These are phyloP conservation scores for Kurtzmaniella cleridarum DNA, from an alignment of 805 yeast species.

Conservation along the genomic window DNA sequence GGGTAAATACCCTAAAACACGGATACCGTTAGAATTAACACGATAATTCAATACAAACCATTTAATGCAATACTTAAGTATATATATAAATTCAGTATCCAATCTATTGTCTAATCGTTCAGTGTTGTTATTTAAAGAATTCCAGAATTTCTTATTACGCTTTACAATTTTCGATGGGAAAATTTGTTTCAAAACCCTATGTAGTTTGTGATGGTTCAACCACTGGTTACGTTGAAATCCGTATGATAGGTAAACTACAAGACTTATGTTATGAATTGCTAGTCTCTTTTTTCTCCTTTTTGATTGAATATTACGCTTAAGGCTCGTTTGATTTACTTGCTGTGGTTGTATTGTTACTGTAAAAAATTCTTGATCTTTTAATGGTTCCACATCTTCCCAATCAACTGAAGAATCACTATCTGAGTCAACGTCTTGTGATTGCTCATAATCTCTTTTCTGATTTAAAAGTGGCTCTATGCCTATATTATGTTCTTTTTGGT, in stretches of 20 bases:
- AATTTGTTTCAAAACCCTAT: conserved; percentile 16
- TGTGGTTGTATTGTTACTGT: neutral
- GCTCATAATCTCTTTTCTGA: too few relatives aligned
- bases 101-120: neutral
- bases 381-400: conserved; percentile 14
- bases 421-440: too few relatives aligned
- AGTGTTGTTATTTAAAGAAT: conserved; percentile 2
- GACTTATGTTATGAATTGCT: conserved; percentile 16
- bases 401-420: conserved; percentile 7
- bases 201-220: conserved; percentile 14
- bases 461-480: too few relatives aligned
- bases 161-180: conserved; percentile 17
- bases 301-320: neutral
- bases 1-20: conserved; percentile 25
- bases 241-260: conserved; percentile 18
- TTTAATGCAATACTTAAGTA: conserved; percentile 26
- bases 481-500: too few relatives aligned
- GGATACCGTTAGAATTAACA: conserved; percentile 22
- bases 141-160: conserved; percentile 14
- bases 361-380: conserved; percentile 2
- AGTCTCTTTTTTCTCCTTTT: conserved; percentile 5
- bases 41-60: conserved; percentile 30
- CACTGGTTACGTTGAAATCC: conserved; percentile 16
- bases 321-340: neutral
- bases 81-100: conserved; percentile 20